A percentile compares a stretch with the other conserved stretches of the same genome.
Conservation (phyloP, 768 basidiomycete genomes). For the Boletus barrowsii region DNA sequence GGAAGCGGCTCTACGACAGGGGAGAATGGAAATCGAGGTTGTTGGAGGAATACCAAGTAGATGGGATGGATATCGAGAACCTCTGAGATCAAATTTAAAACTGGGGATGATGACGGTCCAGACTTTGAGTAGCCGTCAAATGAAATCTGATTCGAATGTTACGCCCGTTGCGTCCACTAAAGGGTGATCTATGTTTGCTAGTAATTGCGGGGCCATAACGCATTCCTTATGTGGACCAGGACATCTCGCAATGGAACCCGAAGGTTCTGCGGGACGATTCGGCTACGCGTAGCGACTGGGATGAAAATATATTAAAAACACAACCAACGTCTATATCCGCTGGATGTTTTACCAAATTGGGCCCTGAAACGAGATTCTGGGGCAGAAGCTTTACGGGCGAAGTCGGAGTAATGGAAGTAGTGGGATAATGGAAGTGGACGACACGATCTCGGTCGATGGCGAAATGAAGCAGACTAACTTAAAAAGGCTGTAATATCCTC, state of each 20-base stretch:
- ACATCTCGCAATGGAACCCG: slow-evolving; percentile 1
- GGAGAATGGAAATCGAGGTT: slow-evolving; percentile 13
- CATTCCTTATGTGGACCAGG: neutral
- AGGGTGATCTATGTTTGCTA: too few relatives aligned
- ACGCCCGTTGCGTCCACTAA: too few relatives aligned
- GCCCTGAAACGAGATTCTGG: neutral
- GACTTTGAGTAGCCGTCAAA: too few relatives aligned
- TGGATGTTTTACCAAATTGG: too few relatives aligned
- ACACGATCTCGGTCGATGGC: neutral
- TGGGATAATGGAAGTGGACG: neutral
- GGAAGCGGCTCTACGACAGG: slow-evolving; percentile 4
- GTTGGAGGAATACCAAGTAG: slow-evolving; percentile 1
- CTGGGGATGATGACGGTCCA: too few relatives aligned
- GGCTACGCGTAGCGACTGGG: neutral
- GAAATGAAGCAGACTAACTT: neutral
- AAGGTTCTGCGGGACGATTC: neutral
- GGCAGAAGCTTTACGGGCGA: neutral
- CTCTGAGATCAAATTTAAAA: neutral
- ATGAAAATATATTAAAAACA: neutral
- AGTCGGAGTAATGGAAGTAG: slow-evolving; percentile 3
- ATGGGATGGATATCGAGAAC: neutral
- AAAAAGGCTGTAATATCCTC: neutral
- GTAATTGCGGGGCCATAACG: too few relatives aligned
- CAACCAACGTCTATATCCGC: neutral
- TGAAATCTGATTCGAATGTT: too few relatives aligned